These are phyloP conservation scores for Rhodotorula sp. DNA, from an alignment of 1,284 basidiomycete species.

Conservation along the genomic window DNA sequence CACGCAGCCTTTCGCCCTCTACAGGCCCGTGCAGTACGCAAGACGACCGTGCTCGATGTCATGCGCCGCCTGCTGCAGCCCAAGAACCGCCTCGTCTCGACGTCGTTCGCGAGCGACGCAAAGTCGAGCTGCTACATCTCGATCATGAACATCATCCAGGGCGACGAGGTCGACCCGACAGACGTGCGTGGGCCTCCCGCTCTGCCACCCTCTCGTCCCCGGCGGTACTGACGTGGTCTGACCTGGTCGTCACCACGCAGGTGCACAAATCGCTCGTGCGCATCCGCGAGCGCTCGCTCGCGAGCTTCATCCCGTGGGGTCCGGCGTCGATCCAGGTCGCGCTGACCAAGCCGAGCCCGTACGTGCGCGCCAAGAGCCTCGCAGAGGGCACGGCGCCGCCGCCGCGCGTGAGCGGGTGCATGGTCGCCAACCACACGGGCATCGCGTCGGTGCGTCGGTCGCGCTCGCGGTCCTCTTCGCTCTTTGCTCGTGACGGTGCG, in stretches of 20 bases:
- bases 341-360: constrained; percentile 85
- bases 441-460: constrained; percentile 77
- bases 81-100: constrained; percentile 99
- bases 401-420: constrained; percentile 85
- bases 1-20: constrained; percentile 1
- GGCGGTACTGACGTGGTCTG: background rate
- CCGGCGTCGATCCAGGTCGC: constrained; percentile 98
- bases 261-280: constrained; percentile 95
- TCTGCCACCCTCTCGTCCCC: no score
- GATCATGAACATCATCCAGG: constrained; percentile 97
- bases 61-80: constrained; percentile 97
- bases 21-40: constrained; percentile 81
- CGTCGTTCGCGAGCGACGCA: constrained; percentile 55
- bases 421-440: constrained; percentile 98
- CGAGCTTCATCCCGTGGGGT: constrained; percentile 99
- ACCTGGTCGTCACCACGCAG: constrained; percentile 52
- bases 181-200: constrained; percentile 63
- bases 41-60: constrained; percentile 95
- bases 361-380: constrained; percentile 71
- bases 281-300: constrained; percentile 92
- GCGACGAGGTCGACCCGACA: constrained; percentile 89
- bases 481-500: background rate
- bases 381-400: constrained; percentile 15
- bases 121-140: constrained; percentile 79
- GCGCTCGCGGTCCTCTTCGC: background rate